Percentiles rank a stretch among this genome's conserved stretches.
Conservation (phyloP, 805 yeast species). For the Saturnispora mendoncae region DNA sequence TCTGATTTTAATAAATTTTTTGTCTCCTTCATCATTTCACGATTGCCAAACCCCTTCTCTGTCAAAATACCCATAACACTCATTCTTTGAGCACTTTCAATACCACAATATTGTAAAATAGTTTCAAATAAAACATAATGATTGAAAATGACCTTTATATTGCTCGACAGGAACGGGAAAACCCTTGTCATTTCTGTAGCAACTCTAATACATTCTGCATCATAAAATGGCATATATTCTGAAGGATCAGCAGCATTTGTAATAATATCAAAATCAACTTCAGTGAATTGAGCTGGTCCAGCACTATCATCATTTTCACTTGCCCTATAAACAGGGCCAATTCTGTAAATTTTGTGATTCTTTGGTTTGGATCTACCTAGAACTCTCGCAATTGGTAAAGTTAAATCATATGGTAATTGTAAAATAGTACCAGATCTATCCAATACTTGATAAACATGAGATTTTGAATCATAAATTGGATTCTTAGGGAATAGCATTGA, state of each 20-base stretch:
- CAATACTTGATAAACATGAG: constrained; percentile 66
- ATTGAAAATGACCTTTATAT: constrained; percentile 56
- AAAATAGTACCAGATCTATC: constrained; percentile 83
- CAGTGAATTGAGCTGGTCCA: constrained; percentile 69
- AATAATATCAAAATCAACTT: constrained; percentile 79
- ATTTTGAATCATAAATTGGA: constrained; percentile 55
- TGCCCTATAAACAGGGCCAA: constrained; percentile 77
- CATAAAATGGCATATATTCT: constrained; percentile 43
- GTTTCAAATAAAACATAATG: constrained; percentile 75
- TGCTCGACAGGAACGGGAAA: constrained; percentile 59
- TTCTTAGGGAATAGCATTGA: constrained; percentile 75
- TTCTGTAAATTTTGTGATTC: constrained; percentile 56
- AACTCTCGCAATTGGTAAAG: constrained; percentile 81
- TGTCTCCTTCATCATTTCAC: constrained; percentile 45
- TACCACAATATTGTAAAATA: constrained; percentile 72
- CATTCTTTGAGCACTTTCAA: constrained; percentile 63
- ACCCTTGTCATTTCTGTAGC: constrained; percentile 60
- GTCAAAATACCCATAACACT: constrained; percentile 67
- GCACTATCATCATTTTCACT: constrained; percentile 47
- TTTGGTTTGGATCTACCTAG: constrained; percentile 55
- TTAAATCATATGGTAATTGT: constrained; percentile 82
- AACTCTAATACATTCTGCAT: constrained; percentile 83
- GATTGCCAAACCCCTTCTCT: constrained; percentile 60
- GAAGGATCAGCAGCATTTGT: constrained; percentile 29
- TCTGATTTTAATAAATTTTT: constrained; percentile 44